Percentiles rank a stretch among this genome's conserved stretches.
phyloP scores from a whole-genome alignment of 345 rosid genomes.

The Clarkia xantiana region DNA sequence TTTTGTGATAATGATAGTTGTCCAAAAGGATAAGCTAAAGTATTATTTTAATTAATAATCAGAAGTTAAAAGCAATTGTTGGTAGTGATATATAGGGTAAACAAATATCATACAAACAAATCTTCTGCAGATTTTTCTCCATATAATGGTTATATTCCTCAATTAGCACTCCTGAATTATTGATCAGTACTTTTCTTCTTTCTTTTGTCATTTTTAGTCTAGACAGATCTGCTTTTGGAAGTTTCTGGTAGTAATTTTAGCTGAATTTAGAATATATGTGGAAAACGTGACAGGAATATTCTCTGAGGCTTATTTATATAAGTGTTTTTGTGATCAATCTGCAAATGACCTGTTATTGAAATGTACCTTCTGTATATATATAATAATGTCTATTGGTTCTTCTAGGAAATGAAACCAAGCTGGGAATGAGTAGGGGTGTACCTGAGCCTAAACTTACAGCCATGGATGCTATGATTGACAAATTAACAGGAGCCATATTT shows the following conservation, averaged over 20 bases:
- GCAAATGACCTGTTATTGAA: no score
- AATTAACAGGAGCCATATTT: slow-evolving; percentile 96
- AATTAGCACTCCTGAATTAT: not conserved
- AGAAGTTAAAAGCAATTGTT: not conserved
- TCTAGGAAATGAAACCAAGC: slow-evolving; percentile 91
- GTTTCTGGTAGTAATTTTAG: no score
- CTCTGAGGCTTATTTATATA: no score
- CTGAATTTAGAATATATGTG: no score
- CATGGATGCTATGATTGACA: slow-evolving; percentile 98
- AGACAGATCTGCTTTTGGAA: no score
- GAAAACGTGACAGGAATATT: no score
- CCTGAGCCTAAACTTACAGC: slow-evolving; percentile 99
- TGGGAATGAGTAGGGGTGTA: slow-evolving; percentile 96
- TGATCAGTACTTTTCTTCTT: not conserved
- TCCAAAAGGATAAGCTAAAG: no score
- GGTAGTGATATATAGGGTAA: not conserved
- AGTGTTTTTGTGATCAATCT: no score
- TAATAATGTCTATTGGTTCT: not conserved
- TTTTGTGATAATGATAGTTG: no score
- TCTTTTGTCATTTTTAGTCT: not conserved
- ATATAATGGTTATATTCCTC: not conserved
- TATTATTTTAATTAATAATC: no score
- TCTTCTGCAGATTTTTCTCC: not conserved
- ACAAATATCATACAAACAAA: not conserved
- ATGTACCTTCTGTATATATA: no score